Evolutionary conservation across 345 rosid species (phyloP), one percentile per base, ranked within the genome.

Genomic region (Citrus maxima): DNA sequence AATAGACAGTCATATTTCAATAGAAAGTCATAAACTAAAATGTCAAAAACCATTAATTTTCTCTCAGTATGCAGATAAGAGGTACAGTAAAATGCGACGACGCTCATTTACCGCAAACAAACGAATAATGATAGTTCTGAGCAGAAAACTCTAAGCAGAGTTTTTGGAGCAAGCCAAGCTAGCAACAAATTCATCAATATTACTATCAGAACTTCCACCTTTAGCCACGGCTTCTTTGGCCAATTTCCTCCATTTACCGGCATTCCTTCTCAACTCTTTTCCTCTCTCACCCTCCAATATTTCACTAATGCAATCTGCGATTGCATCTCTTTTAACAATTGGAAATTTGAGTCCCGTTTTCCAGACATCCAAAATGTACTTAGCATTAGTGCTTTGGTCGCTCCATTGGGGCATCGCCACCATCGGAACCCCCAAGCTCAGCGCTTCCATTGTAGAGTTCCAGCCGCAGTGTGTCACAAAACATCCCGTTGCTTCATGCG

Each of bases 301-400:
- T 69, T 84, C 79, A 28, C 78, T 70, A 3, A 82, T 22, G 69
- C 88, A 76, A 0, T 3, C 10, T 42, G 61, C 78, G 9, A 84
- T 30, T 10, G 7, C 74, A 22, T 81, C 69, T 58, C 51, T 46
- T 13, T 12, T 12, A 5, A 46, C 63, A 9, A n/a, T 56, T 61
- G 0, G 0, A 40, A 73, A 84, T 70, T 83, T 78, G 1, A 85
- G 63, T 24, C 89, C 89, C 3, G 67, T 46, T 61, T 37, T 72
- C 88, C 91, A 87, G 6, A 88, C 77, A 70, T 88, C 88, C 80
- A 67, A 82, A n/a, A 86, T 68, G 18, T n/a, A 78, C 87, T 88
- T 85, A 6, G 89, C 86, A 37, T 87, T 85, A 3, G 87, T 84
- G 32, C 79, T 42, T 73, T 89, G 92, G 67, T 87, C 90, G 0